Percentiles rank a stretch among this genome's conserved stretches.
phyloP scores from a whole-genome alignment of 176 grass and related monocot species.

The Chrysopogon serrulatus region DNA sequence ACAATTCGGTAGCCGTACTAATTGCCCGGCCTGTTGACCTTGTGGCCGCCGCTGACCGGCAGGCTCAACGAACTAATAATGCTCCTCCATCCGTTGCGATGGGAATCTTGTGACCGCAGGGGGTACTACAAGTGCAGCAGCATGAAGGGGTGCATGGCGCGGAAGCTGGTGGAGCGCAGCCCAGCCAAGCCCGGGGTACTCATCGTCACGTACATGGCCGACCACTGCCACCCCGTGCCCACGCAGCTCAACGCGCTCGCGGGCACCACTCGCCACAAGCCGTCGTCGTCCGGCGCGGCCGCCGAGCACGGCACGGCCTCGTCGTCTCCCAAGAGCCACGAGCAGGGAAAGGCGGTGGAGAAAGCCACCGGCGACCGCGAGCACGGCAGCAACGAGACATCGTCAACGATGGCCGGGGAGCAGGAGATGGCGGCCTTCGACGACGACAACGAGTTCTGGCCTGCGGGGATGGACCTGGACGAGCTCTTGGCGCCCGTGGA shows the following conservation, averaged over 20 bases:
- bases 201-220: constrained; percentile 84
- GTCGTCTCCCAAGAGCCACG: constrained; percentile 18
- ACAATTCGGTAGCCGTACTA: background rate
- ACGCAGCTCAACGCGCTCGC: constrained; percentile 89
- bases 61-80: background rate
- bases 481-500: constrained; percentile 34
- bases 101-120: constrained; percentile 29
- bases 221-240: constrained; percentile 87
- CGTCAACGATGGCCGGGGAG: background rate
- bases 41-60: background rate
- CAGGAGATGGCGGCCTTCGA: constrained; percentile 7
- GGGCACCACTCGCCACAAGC: constrained; percentile 73
- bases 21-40: constrained; percentile 18
- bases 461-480: constrained; percentile 44
- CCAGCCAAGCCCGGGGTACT: constrained; percentile 62
- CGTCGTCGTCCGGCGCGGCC: background rate
- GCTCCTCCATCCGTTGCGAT: background rate
- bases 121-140: constrained; percentile 97
- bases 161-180: constrained; percentile 94
- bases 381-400: constrained; percentile 28
- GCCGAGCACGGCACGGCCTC: background rate
- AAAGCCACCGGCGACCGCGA: background rate
- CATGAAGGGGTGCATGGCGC: constrained; percentile 84
- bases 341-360: background rate
- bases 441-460: constrained; percentile 41